Conservation (phyloP, 2,329 filamentous ascomycete genomes). For the Arthrobotrys conoides region DNA sequence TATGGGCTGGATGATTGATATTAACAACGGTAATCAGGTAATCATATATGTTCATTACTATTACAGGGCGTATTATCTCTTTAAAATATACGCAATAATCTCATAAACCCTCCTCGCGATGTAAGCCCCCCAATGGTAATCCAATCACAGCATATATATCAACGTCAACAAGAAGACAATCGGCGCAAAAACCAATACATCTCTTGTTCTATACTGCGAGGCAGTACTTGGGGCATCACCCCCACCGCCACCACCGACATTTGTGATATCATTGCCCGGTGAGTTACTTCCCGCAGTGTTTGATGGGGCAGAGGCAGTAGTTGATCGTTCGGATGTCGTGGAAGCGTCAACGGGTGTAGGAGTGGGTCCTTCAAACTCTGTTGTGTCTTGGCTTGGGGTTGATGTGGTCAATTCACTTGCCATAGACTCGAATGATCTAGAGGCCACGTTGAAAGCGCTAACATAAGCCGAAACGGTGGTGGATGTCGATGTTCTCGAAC, state of each 20-base stretch:
- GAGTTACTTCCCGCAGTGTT: not conserved
- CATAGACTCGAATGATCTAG: constrained; percentile 37
- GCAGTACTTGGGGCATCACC: constrained; percentile 25
- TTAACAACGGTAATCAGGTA: not conserved
- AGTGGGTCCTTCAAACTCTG: constrained; percentile 39
- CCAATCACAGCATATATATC: constrained; percentile 41
- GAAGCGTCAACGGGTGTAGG: constrained; percentile 15
- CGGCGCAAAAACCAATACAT: constrained; percentile 46
- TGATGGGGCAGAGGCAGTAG: not conserved
- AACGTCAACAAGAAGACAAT: constrained; percentile 40
- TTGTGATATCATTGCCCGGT: not conserved
- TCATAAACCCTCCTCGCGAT: not conserved
- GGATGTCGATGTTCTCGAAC: constrained; percentile 30
- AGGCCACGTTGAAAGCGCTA: constrained; percentile 13
- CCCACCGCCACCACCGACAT: not conserved
- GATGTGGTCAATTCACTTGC: constrained; percentile 32
- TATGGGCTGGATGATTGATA: not conserved
- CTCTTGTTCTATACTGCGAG: constrained; percentile 42
- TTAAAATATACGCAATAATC: not conserved
- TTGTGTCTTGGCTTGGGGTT: constrained; percentile 43
- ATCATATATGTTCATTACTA: constrained; percentile 1
- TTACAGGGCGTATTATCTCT: not conserved
- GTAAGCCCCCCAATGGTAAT: not conserved
- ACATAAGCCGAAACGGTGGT: constrained; percentile 47
- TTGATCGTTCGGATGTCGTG: not conserved